These are phyloP conservation scores for Serendipita sp. DNA, from an alignment of 768 basidiomycete species.

Conservation along the genomic window DNA sequence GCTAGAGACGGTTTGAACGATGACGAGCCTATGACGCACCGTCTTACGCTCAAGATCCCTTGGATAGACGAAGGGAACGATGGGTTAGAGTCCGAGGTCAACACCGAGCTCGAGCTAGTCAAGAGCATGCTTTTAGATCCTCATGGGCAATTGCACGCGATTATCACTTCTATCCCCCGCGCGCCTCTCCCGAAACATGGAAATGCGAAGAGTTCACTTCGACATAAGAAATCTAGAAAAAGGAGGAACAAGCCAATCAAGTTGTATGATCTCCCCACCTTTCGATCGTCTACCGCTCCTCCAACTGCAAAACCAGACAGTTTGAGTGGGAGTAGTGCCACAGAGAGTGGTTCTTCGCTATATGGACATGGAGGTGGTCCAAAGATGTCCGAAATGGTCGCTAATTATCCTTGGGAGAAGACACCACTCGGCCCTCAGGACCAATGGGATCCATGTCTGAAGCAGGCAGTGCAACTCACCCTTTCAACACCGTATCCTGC, in stretches of 20 bases:
- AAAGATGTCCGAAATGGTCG: conserved; percentile 11
- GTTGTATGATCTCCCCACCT: background rate
- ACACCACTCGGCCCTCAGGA: conserved; percentile 11
- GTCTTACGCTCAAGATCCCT: background rate
- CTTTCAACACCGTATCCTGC: background rate
- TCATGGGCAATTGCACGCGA: background rate
- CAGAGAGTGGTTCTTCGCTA: background rate
- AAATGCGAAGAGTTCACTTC: background rate
- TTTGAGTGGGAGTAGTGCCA: background rate
- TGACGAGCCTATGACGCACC: background rate
- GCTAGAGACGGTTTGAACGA: background rate
- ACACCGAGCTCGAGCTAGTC: background rate
- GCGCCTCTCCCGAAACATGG: background rate
- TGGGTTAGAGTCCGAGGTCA: too few relatives aligned
- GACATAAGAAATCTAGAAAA: background rate
- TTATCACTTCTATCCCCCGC: background rate
- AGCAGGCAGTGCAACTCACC: conserved; percentile 11
- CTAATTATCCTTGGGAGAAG: conserved; percentile 13
- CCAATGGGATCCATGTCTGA: conserved; percentile 11
- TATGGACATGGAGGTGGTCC: background rate
- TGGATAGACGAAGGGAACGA: background rate
- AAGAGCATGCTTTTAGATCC: background rate
- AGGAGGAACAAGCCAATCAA: background rate
- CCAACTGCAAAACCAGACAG: background rate
- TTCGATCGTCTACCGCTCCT: background rate